These are phyloP conservation scores for Colletotrichum orchidophilum DNA, from an alignment of 2,329 filamentous ascomycete genomes.

Conservation along the genomic window DNA sequence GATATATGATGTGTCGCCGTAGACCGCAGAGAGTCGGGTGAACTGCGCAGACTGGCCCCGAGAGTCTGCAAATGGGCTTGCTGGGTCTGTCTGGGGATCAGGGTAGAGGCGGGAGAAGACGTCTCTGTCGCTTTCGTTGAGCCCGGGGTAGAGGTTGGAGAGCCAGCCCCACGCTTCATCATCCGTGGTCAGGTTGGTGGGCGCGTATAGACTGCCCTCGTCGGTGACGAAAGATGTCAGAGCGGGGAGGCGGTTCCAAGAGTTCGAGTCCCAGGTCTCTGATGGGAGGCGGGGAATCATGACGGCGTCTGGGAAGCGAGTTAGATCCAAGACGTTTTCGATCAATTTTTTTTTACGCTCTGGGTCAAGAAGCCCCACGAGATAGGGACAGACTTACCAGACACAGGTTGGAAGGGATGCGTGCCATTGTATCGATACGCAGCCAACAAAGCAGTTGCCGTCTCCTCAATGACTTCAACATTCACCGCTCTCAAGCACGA, in stretches of 20 bases:
- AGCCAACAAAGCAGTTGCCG: neutral
- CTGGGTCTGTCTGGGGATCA: neutral
- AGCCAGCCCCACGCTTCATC: slow-evolving; percentile 16
- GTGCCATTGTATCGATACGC: slow-evolving; percentile 15
- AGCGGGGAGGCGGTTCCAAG: slow-evolving; percentile 10
- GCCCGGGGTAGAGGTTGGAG: slow-evolving; percentile 6
- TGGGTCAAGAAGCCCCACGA: rapidly evolving
- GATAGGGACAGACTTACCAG: neutral
- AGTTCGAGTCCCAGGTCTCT: slow-evolving; percentile 1
- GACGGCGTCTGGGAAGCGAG: neutral
- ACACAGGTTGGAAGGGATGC: slow-evolving; percentile 21
- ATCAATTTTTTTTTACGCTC: neutral
- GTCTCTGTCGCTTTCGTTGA: neutral
- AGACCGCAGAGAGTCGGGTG: neutral
- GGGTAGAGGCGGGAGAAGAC: slow-evolving; percentile 6
- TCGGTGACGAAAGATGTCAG: slow-evolving; percentile 12
- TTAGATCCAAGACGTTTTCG: neutral
- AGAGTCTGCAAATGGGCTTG: neutral
- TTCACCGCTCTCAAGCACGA: slow-evolving; percentile 50
- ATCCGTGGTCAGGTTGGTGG: slow-evolving; percentile 18
- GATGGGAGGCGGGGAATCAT: slow-evolving; percentile 19
- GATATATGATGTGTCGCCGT: slow-evolving; percentile 19
- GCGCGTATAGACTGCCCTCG: slow-evolving; percentile 17
- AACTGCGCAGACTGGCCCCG: slow-evolving; percentile 18
- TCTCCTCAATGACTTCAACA: slow-evolving; percentile 43